Evolutionary conservation across 164 flowering plant genomes (phyloP).

Genomic region (Chimonanthus salicifolius): DNA sequence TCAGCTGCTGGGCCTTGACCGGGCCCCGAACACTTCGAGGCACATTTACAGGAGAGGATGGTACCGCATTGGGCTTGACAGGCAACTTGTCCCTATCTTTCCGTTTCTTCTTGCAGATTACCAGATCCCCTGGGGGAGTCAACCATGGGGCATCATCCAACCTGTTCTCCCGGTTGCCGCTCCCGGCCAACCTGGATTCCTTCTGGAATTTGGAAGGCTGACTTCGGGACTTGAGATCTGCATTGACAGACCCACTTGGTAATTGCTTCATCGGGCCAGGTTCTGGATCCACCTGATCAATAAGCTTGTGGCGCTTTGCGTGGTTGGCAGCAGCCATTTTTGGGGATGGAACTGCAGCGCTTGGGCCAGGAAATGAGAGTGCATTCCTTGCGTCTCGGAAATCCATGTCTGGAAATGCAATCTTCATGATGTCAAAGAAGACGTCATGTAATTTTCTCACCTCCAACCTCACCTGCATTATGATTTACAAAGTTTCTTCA

Average conservation of each 20-base stretch:
- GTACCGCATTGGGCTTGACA: constrained; percentile 49
- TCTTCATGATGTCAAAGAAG: constrained; percentile 76
- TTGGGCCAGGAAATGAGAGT: constrained; percentile 48
- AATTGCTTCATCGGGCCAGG: constrained; percentile 29
- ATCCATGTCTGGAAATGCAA: constrained; percentile 78
- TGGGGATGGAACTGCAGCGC: constrained; percentile 37
- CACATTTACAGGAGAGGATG: constrained; percentile 52
- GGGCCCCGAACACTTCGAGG: constrained; percentile 34
- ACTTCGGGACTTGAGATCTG: constrained; percentile 35
- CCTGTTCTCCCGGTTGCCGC: constrained; percentile 41
- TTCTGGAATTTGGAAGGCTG: constrained; percentile 34
- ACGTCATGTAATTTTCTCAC: constrained; percentile 87
- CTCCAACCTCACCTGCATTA: constrained; percentile 71
- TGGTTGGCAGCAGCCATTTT: constrained; percentile 31
- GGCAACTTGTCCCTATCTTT: constrained; percentile 79
- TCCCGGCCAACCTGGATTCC: constrained; percentile 51
- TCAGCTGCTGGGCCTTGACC: constrained; percentile 12
- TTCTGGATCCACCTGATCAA: constrained; percentile 55
- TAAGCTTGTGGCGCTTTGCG: constrained; percentile 49
- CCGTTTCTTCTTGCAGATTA: constrained; percentile 92
- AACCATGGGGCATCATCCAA: constrained; percentile 47
- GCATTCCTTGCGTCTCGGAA: constrained; percentile 66
- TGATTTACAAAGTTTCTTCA: background rate
- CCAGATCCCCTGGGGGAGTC: constrained; percentile 92
- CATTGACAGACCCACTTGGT: constrained; percentile 33